These are phyloP conservation scores for Capronia americana DNA, from an alignment of 2,329 filamentous ascomycete species.

Conservation along the genomic window DNA sequence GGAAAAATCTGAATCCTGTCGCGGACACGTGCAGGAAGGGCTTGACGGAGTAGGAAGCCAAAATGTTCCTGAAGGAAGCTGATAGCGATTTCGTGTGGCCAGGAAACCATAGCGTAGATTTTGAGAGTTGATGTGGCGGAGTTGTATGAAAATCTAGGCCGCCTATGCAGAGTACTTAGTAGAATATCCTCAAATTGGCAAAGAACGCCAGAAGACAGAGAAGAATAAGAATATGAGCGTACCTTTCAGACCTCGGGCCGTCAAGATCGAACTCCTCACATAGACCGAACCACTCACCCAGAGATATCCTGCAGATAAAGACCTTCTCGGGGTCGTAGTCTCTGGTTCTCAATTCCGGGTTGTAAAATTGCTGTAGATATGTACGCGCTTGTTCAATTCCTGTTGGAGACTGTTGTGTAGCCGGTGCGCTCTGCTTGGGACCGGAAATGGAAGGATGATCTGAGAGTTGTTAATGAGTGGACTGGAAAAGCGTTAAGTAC, in stretches of 20 bases:
- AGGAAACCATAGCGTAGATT: slow-evolving; percentile 9
- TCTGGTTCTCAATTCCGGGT: slow-evolving; percentile 10
- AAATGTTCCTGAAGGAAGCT: neutral
- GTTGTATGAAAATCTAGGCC: slow-evolving; percentile 20
- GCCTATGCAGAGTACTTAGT: slow-evolving; percentile 1
- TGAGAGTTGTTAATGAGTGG: slow-evolving; percentile 19
- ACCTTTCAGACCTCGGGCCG: neutral
- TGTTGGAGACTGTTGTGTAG: slow-evolving; percentile 14
- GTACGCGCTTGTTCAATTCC: slow-evolving; percentile 21
- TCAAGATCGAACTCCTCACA: slow-evolving; percentile 8
- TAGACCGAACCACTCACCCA: slow-evolving; percentile 13
- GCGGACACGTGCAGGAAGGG: neutral
- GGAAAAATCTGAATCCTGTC: slow-evolving; percentile 6
- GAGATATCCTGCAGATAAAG: slow-evolving; percentile 18
- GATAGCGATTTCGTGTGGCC: slow-evolving; percentile 2
- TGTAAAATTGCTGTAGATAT: slow-evolving; percentile 19
- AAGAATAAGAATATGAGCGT: neutral
- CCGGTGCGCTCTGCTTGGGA: neutral
- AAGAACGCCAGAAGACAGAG: slow-evolving; percentile 4
- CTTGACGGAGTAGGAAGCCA: neutral
- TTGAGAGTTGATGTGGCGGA: slow-evolving; percentile 17
- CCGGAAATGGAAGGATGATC: neutral
- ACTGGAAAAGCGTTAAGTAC: slow-evolving; percentile 12
- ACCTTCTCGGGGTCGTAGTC: slow-evolving; percentile 11
- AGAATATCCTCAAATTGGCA: neutral